A percentile compares a stretch with the other conserved stretches of the same genome.
phyloP scores from a whole-genome alignment of 2,329 filamentous ascomycete genomes.

The Akanthomyces lecanii region DNA sequence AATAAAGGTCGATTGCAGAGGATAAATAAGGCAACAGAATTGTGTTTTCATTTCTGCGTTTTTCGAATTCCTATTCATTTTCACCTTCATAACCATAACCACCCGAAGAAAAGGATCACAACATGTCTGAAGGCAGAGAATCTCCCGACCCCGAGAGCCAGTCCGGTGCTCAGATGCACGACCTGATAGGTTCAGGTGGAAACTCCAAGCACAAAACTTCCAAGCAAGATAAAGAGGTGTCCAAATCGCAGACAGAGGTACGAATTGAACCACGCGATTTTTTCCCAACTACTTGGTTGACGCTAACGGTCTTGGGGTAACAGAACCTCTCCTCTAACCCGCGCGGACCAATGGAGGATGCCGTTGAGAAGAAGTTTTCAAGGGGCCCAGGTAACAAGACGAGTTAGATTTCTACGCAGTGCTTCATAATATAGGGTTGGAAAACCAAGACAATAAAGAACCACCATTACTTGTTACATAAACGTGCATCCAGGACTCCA shows the following conservation, averaged over 20 bases:
- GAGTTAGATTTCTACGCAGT: constrained; percentile 6
- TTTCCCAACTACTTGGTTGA: background rate
- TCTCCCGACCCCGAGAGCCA: constrained; percentile 5
- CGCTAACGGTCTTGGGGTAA: background rate
- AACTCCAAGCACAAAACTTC: background rate
- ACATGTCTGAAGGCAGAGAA: constrained; percentile 14
- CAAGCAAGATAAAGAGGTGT: background rate
- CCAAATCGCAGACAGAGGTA: constrained; percentile 8
- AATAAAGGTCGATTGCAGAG: background rate
- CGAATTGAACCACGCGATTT: background rate
- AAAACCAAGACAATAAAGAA: background rate
- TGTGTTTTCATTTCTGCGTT: background rate
- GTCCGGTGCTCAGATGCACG: constrained; percentile 6
- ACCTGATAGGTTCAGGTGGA: background rate
- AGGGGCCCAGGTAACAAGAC: constrained; percentile 5
- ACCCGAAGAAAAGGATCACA: background rate
- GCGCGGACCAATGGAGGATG: constrained; percentile 8
- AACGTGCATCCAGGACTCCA: too few species aligned
- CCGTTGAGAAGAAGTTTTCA: constrained; percentile 8
- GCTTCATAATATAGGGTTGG: background rate
- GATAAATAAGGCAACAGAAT: background rate
- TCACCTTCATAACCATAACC: background rate
- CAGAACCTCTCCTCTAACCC: constrained; percentile 10
- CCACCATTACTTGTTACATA: too few species aligned
- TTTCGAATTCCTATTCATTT: background rate